phyloP scores from a whole-genome alignment of 257 asterid genomes.

The Misopates orontium region DNA sequence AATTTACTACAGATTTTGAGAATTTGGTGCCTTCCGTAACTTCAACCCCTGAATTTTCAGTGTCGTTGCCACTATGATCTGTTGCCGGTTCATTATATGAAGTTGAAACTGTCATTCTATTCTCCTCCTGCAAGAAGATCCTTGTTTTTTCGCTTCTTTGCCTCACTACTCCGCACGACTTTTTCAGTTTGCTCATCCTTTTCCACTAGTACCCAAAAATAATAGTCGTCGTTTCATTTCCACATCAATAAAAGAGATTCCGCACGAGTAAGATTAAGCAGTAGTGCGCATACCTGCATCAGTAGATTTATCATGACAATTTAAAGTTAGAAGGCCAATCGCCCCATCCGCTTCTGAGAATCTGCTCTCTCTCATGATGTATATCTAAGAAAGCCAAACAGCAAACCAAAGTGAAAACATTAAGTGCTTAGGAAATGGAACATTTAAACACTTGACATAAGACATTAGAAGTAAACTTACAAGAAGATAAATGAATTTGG shows the following conservation, averaged over 20 bases:
- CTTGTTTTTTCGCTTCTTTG: neutral
- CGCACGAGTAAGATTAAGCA: neutral
- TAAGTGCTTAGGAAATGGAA: no score
- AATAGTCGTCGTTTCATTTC: no score
- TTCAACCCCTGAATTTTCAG: conserved; percentile 24
- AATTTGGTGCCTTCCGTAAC: conserved; percentile 32
- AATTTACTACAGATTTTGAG: conserved; percentile 28
- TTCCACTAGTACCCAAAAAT: no score
- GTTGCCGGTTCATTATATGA: neutral
- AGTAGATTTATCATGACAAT: conserved; percentile 26
- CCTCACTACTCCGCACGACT: no score
- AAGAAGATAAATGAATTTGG: no score
- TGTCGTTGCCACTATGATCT: conserved; percentile 14
- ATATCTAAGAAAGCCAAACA: conserved; percentile 38
- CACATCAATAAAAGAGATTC: no score
- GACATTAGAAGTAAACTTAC: no score
- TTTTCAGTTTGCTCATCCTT: no score
- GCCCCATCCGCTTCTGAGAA: conserved; percentile 44
- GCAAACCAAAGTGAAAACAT: no score
- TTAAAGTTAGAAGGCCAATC: conserved; percentile 25
- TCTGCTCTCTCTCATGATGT: conserved; percentile 43
- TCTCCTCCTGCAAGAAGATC: conserved; percentile 20
- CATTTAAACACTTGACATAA: no score
- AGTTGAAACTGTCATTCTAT: neutral
- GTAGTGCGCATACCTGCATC: conserved; percentile 20